phyloP scores from a whole-genome alignment of 139 green algal species.

The Auxenochlorella protothecoides region DNA sequence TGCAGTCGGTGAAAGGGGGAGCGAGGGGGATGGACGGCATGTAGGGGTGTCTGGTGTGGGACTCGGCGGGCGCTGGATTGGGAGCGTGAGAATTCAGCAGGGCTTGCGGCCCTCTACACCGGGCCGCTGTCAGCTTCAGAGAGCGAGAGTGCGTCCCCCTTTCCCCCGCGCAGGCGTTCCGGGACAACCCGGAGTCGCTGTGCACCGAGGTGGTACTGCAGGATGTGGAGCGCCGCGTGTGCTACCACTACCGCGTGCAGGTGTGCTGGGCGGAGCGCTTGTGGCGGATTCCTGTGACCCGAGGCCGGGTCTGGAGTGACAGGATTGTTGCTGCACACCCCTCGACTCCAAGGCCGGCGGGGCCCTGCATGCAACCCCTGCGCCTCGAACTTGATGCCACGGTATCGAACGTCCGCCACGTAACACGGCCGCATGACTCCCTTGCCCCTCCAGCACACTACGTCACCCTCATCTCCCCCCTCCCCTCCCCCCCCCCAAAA shows the following conservation, averaged over 20 bases:
- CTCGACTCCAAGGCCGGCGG: no score
- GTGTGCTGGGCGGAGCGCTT: not conserved
- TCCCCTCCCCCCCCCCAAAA: no score
- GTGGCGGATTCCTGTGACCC: no score
- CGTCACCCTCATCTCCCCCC: no score
- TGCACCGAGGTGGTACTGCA: slow-evolving; percentile 11
- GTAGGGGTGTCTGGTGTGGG: not conserved
- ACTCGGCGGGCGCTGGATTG: not conserved
- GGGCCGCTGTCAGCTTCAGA: not conserved
- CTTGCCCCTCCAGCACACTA: no score
- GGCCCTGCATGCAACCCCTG: no score
- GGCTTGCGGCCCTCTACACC: not conserved
- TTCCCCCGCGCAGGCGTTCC: slow-evolving; percentile 1
- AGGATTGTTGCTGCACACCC: no score
- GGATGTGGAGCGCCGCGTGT: slow-evolving; percentile 9
- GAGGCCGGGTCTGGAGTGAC: no score
- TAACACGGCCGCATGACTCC: no score
- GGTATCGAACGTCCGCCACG: no score
- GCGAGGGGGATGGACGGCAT: not conserved
- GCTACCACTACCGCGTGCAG: slow-evolving; percentile 14
- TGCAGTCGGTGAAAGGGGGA: not conserved
- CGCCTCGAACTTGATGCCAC: no score
- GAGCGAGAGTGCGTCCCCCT: no score
- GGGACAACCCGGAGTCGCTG: slow-evolving; percentile 7
- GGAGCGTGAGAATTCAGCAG: not conserved